A percentile compares a stretch with the other conserved stretches of the same genome.
Evolutionary conservation across 371 early-diverging fungal species (phyloP).

Genomic region (Phascolomyces articulosus): DNA sequence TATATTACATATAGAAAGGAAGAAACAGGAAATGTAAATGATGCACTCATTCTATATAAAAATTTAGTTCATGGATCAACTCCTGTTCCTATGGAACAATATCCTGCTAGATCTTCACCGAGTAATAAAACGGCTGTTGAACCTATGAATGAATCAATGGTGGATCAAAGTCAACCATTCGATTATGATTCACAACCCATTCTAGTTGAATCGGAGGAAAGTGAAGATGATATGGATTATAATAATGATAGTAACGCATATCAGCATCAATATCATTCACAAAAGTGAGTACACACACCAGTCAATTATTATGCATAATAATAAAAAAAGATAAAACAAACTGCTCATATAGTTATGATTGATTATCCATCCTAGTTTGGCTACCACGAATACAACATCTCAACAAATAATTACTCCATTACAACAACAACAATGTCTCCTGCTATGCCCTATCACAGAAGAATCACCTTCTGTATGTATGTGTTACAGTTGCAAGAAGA

Average conservation of each 20-base stretch:
- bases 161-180: not conserved
- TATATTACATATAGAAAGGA: not conserved
- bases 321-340: too few species aligned
- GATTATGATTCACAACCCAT: not conserved
- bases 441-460: conserved; percentile 4
- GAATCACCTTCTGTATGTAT: conserved; percentile 11
- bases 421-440: not conserved
- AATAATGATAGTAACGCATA: too few species aligned
- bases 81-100: not conserved
- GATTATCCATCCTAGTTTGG: too few species aligned
- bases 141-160: not conserved
- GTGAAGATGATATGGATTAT: conserved; percentile 9
- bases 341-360: too few species aligned
- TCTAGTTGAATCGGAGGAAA: conserved; percentile 10
- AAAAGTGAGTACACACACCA: not conserved
- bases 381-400: too few species aligned
- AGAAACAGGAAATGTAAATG: not conserved
- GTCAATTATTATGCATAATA: too few species aligned
- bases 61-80: not conserved
- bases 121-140: not conserved
- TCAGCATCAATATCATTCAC: not conserved
- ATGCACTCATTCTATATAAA: not conserved
- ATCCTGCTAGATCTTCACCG: not conserved
- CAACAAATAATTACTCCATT: not conserved
- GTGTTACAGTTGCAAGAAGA: conserved; percentile 16